These are phyloP conservation scores for Pichia sp. DNA, from an alignment of 1,139 yeast species.

Conservation along the genomic window DNA sequence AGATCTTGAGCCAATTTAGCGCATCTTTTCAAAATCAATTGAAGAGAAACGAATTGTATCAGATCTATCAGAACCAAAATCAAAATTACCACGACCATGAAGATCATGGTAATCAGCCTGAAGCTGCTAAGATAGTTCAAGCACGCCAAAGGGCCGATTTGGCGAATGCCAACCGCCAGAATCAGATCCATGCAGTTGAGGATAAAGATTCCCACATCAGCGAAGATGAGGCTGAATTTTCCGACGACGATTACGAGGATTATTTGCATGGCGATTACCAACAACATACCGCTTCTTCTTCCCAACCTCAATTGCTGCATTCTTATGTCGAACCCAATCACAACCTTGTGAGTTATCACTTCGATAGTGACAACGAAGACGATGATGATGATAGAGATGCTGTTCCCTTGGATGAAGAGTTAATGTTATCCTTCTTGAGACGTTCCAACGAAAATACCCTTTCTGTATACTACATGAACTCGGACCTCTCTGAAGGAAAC, in stretches of 20 bases:
- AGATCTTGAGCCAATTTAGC: constrained; percentile 10
- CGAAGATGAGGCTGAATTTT: constrained; percentile 6
- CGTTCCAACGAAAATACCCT: constrained; percentile 3
- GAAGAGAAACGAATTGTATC: constrained; percentile 6
- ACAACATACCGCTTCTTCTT: background rate
- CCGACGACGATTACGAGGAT: constrained; percentile 15
- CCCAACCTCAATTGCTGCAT: background rate
- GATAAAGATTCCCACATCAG: background rate
- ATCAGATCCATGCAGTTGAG: background rate
- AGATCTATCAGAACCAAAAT: constrained; percentile 4
- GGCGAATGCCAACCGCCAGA: background rate
- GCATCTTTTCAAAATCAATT: constrained; percentile 10
- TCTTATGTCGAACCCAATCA: background rate
- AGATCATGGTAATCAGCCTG: background rate
- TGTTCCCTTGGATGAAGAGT: constrained; percentile 21
- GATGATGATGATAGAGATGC: constrained; percentile 11
- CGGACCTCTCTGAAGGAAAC: constrained; percentile 3
- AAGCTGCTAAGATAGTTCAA: background rate
- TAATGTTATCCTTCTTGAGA: constrained; percentile 15
- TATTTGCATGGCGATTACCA: background rate
- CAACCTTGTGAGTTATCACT: background rate
- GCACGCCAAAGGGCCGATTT: background rate
- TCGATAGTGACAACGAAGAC: constrained; percentile 1
- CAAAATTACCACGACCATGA: background rate
- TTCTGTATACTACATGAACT: background rate